Evolutionary conservation across 2,329 filamentous ascomycete genomes (phyloP), one percentile per base, ranked within the genome.

Genomic region (Lomentospora prolificans): DNA sequence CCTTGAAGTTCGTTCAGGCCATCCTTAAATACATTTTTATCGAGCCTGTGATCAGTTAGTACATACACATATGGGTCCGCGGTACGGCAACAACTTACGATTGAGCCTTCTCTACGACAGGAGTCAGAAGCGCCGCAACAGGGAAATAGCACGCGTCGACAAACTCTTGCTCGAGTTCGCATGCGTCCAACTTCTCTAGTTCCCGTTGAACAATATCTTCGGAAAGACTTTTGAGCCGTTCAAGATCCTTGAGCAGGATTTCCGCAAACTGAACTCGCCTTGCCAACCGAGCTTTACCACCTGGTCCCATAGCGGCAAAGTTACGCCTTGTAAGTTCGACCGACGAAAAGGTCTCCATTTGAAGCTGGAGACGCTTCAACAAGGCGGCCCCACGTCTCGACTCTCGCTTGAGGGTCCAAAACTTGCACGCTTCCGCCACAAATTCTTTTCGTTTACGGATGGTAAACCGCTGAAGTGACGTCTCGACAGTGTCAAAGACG

Each of bases 381-480:
- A 99, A 76, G 3, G 94, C 90, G 28, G 94, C 94, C 50, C 94
- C 94, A 57, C 94, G 81, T 31, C 94, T 84, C 59, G 92, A 89
- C 69, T 99, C 94, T 56, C 94, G 84, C 73, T 99, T 99, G 60
- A 99, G 71, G 0, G 94, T 97, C 94, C 94, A 99, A 71, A 97
- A 99, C 63, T 90, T 90, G 72, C 92, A 97, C 2, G 89, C 89
- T 69, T 96, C 92, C 57, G 90, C 86, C 2, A 95, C 85, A 67
- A 90, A 99, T 58, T 96, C 91, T 66, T 95, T 96, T 54, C 90
- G 84, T 66, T 94, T 95, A 28, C 87, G 83, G 57, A 84, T 74
- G 33, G 82, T 82, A 67, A 97, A 97, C 51, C 89, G 84, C 59
- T 86, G 82, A 31, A 99, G 78, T 0, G 91, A 89, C 48, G 82